Conservation (phyloP, 2,329 filamentous ascomycete genomes). For the Ilyonectria destructans region DNA sequence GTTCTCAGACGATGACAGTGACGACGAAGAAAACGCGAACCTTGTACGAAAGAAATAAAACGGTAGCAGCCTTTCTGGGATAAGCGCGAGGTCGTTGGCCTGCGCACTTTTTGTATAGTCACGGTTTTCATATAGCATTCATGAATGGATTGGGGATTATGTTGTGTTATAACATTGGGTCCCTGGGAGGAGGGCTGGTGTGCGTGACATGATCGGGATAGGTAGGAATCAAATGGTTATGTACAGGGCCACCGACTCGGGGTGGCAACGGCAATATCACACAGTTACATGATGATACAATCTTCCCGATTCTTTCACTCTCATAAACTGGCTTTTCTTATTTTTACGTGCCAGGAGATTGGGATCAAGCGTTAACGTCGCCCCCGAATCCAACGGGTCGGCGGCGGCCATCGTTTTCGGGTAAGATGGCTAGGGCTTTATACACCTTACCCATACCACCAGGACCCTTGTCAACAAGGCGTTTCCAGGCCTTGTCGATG, state of each 20-base stretch:
- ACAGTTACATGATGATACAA: slow-evolving; percentile 36
- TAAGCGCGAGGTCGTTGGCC: not conserved
- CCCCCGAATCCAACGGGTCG: slow-evolving; percentile 95
- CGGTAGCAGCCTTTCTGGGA: slow-evolving; percentile 9
- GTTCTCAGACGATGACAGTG: slow-evolving; percentile 81
- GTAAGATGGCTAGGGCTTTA: slow-evolving; percentile 92
- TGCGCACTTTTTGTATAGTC: slow-evolving; percentile 40
- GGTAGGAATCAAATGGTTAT: slow-evolving; percentile 24
- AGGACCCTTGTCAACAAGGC: slow-evolving; percentile 86
- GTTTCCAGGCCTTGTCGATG: slow-evolving; percentile 82
- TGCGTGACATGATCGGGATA: slow-evolving; percentile 27
- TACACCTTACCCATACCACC: slow-evolving; percentile 96
- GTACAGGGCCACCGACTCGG: slow-evolving; percentile 18
- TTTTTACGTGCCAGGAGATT: not conserved
- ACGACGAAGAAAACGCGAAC: slow-evolving; percentile 71
- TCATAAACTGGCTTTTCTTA: not conserved
- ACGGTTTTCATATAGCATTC: slow-evolving; percentile 37
- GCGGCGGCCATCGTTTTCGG: slow-evolving; percentile 81
- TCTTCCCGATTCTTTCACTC: not conserved
- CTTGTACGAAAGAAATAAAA: slow-evolving; percentile 65
- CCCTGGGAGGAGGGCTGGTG: slow-evolving; percentile 6
- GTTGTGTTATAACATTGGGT: slow-evolving; percentile 17
- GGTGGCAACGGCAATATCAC: slow-evolving; percentile 13
- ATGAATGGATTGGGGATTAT: slow-evolving; percentile 42
- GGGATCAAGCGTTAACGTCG: slow-evolving; percentile 59